Evolutionary conservation across 169 alveolate species (phyloP).

Genomic region (Plasmodium berghei): DNA sequence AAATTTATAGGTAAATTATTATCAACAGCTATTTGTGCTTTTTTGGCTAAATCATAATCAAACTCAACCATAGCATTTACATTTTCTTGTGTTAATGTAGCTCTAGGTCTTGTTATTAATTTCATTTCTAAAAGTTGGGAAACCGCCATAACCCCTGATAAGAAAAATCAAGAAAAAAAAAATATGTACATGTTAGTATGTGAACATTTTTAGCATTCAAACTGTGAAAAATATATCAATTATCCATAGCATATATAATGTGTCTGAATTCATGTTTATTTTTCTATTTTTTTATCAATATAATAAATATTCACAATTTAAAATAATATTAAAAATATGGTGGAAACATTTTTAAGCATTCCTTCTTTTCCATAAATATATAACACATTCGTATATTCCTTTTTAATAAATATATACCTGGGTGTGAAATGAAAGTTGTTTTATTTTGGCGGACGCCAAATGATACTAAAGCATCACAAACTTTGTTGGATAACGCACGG

Average conservation of each 20-base stretch:
- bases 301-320: no score
- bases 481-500: conserved; percentile 65
- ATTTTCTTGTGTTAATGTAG: conserved; percentile 86
- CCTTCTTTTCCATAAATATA: no score
- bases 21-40: conserved; percentile 88
- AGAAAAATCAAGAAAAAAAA: background rate
- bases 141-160: conserved; percentile 86
- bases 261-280: no score
- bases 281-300: no score
- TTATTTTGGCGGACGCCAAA: conserved; percentile 84
- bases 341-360: no score
- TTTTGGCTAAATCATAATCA: conserved; percentile 85
- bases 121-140: conserved; percentile 87
- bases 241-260: no score
- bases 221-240: no score
- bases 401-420: conserved; percentile 75
- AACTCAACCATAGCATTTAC: conserved; percentile 86
- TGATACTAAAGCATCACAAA: conserved; percentile 86
- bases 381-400: background rate
- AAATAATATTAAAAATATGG: no score
- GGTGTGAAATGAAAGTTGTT: conserved; percentile 87
- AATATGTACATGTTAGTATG: background rate
- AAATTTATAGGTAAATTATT: conserved; percentile 84
- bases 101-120: conserved; percentile 86
- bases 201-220: background rate